phyloP scores from a whole-genome alignment of 1,284 basidiomycete species.

The Vanrija sp. region DNA sequence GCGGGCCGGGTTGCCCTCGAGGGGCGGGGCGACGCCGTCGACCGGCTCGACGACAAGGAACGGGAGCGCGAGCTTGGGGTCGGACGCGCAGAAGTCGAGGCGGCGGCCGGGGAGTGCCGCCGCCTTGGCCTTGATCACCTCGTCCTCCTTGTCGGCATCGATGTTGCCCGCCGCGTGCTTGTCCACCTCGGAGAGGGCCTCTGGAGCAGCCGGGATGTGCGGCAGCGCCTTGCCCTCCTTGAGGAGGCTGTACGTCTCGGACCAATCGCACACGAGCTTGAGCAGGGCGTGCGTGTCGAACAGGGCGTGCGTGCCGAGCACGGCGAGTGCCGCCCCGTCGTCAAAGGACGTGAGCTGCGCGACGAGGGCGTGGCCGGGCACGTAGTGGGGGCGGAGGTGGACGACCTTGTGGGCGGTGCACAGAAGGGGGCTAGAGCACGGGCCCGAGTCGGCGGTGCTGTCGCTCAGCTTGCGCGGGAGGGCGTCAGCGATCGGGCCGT shows the following conservation, averaged over 20 bases:
- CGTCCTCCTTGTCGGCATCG: slow-evolving; percentile 20
- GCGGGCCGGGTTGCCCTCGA: slow-evolving; percentile 24
- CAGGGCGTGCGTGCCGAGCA: slow-evolving; percentile 48
- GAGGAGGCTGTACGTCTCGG: slow-evolving; percentile 29
- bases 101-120: slow-evolving; percentile 44
- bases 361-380: slow-evolving; percentile 27
- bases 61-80: slow-evolving; percentile 15
- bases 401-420: slow-evolving; percentile 3
- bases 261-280: slow-evolving; percentile 50
- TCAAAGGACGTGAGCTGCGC: slow-evolving; percentile 49
- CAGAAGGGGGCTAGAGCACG: not conserved
- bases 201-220: slow-evolving; percentile 24
- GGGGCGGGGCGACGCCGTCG: slow-evolving; percentile 1
- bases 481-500: slow-evolving; percentile 22
- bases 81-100: slow-evolving; percentile 39
- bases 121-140: slow-evolving; percentile 30
- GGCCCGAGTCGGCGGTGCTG: not conserved
- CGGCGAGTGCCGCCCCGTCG: slow-evolving; percentile 30
- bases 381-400: slow-evolving; percentile 4
- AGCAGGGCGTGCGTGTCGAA: slow-evolving; percentile 50
- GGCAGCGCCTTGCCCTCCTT: slow-evolving; percentile 8
- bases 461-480: slow-evolving; percentile 15
- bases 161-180: slow-evolving; percentile 44
- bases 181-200: slow-evolving; percentile 47
- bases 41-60: slow-evolving; percentile 21